Evolutionary conservation across 495 filamentous ascomycete genomes (phyloP), one percentile per base, ranked within the genome.

Genomic region (Paragyromitra xinjiangensis): DNA sequence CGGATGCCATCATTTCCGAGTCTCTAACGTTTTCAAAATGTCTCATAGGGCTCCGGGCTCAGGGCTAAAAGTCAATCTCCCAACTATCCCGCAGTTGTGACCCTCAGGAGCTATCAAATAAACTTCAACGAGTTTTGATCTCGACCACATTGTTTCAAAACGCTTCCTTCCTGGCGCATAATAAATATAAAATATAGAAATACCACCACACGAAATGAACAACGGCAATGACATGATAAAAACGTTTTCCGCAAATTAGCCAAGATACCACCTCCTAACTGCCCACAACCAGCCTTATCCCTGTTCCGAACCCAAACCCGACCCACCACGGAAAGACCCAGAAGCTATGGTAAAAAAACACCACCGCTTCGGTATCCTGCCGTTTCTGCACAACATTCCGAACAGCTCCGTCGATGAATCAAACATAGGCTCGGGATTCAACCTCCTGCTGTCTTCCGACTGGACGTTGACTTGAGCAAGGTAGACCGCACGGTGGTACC

Each of bases 1-100:
- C 70, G 70, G 70, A 73, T 73, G 50, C n/a, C n/a, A 73, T 22
- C 62, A 44, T 42, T 58, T 58, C 70, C 70, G 70, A 56, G 12
- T 5, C 29, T 16, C 45, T 14, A 29, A 53, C 34, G 16, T 39
- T 39, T 40, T 24, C 9, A 45, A 26, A 63, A 63, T 19, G 45
- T 19, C 44, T 50, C 44, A 53, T 67, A 67, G 56, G 40, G 29
- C 56, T 71, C 39, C 40, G 69, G 69, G 69, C 34, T 72, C 29
- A 53, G 69, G 45, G 58, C 56, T 71, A 19, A 19, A 69, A 40
- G 14, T 12, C 14, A 12, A 26, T 29, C 14, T 6, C 50, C 11
- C 22, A 65, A 42, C 44, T 39, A 16, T 11, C 29, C 29, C 29
- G 29, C 29, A 34, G 29, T 34, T 19, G 44, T 34, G 34, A 64